Evolutionary conservation across 139 green algal genomes (phyloP), one percentile per base, ranked within the genome.

Genomic region (Klebsormidium nitens): DNA sequence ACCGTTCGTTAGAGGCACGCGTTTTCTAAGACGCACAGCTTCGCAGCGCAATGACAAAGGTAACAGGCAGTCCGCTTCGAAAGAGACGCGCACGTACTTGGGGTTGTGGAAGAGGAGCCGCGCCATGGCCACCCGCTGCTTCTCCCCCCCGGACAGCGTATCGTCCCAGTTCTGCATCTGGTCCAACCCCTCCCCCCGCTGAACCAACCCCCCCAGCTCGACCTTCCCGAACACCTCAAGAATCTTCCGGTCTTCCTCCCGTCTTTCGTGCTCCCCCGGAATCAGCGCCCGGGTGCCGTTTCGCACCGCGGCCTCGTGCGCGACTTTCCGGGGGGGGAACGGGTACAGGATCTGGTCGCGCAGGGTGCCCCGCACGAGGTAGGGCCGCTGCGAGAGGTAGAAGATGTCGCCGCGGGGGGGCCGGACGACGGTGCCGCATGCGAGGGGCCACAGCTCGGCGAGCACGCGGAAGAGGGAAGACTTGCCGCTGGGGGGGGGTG

Each of bases 401-500:
- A 79, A 82, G 31, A 77, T 78, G 36, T 75, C 40, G 11, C 56
- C 36, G 0, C 37, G 39, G 2, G 52, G 28, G 23, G 77, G 77
- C 14, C 26, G 32, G 34, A 40, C 49, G 3, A 85, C 67, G 4
- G 37, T 72, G 40, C 80, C 80, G 3, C 37, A 56, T n/a, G 72
- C 38, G 3, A 78, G 57, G 35, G 56, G 56, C 80, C 80, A 85
- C 40, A 85, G 63, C 40, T 85, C 80, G 0, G 80, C 79, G 17
- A 85, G 57, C 0, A 83, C 72, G 40, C 80, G 77, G 1, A 85
- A 76, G 2, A 85, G 32, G 5, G 71, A 82, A 40, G 80, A 82
- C 74, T 85, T 85, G 2, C 80, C 80, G 67, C 72, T 81, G 68
- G n/a, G n/a, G n/a, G n/a, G n/a, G n/a, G n/a, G n/a, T n/a, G n/a